Evolutionary conservation across 345 rosid species (phyloP), one percentile per base, ranked within the genome.

Genomic region (Gossypium rotundifolium): DNA sequence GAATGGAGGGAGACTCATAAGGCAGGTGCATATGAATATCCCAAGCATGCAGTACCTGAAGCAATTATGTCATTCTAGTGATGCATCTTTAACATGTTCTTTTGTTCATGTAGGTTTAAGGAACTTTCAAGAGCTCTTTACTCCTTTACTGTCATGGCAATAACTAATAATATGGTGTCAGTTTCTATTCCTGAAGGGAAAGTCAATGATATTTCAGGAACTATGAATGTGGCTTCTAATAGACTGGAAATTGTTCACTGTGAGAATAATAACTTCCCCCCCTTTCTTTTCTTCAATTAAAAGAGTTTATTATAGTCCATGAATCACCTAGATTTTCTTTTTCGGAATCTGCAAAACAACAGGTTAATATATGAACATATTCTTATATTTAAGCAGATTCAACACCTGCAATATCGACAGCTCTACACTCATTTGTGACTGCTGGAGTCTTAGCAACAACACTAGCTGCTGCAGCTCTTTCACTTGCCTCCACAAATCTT

Each of bases 181-280:
- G 52, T 87, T 71, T 65, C 78, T 29, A 48, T 87, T 62, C 86
- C 86, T 38, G 86, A 46, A 16, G 86, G 79, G 46, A 78, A 83
- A 78, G 88, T 78, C 49, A 64, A 68, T 52, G 90, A 87, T 72
- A 77, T 87, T 66, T 83, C 90, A 38, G 90, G 90, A 77, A 87
- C 84, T 76, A 57, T 67, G 54, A 87, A 87, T 60, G 29, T 73
- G 76, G 88, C 83, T 20, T 87, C 90, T 8, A 84, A 87, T 62
- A 42, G 27, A 48, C 75, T 87, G 74, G 80, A 83, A 80, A 75
- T 87, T 73, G 70, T 80, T 71, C 87, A 81, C 64, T 87, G 88
- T 87, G 83, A 78, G 85, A 68, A 65, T 7, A 12, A 62, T 55
- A 13, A 46, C 8, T 52, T 48, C 29, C 40, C 29, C 12, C 29